A percentile compares a stretch with the other conserved stretches of the same genome.
phyloP scores from a whole-genome alignment of 768 basidiomycete genomes.

The Coprinopsis marcescibilis region DNA sequence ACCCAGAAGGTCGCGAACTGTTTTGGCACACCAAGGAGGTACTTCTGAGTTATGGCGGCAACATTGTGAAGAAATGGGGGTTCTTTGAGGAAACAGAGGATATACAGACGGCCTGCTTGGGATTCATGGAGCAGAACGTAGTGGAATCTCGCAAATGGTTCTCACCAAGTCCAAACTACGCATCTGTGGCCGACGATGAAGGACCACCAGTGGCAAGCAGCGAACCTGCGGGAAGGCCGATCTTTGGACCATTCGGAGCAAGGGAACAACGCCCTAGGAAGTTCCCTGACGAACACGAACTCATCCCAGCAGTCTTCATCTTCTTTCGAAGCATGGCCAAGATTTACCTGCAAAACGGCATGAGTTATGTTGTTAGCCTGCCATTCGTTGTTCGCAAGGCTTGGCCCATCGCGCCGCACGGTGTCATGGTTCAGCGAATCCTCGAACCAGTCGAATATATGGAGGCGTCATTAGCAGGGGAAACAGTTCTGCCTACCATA shows the following conservation, averaged over 20 bases:
- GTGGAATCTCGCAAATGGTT: conserved; percentile 21
- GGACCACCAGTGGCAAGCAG: conserved; percentile 16
- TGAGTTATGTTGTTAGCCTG: conserved; percentile 71
- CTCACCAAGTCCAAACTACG: conserved; percentile 25
- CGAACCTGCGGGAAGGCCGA: conserved; percentile 25
- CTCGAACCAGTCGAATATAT: conserved; percentile 61
- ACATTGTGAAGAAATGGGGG: conserved; percentile 69
- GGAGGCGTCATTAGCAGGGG: conserved; percentile 61
- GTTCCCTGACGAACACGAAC: conserved; percentile 34
- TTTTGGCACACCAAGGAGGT: conserved; percentile 65
- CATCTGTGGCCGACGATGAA: conserved; percentile 24
- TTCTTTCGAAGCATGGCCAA: conserved; percentile 72
- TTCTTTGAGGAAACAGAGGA: conserved; percentile 66
- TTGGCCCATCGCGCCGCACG: conserved; percentile 75
- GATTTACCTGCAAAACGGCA: conserved; percentile 64
- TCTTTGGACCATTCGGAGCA: conserved; percentile 49
- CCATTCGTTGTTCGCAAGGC: conserved; percentile 77
- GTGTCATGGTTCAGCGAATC: conserved; percentile 72
- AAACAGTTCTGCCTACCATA: conserved; percentile 69
- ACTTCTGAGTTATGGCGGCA: conserved; percentile 58
- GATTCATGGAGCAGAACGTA: conserved; percentile 53
- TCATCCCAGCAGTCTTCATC: conserved; percentile 62
- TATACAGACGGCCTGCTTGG: conserved; percentile 79
- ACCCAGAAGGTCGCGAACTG: conserved; percentile 53
- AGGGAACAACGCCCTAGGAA: conserved; percentile 32